Evolutionary conservation across 768 basidiomycete species (phyloP).

Genomic region (Trichaptum fuscoviolaceum): DNA sequence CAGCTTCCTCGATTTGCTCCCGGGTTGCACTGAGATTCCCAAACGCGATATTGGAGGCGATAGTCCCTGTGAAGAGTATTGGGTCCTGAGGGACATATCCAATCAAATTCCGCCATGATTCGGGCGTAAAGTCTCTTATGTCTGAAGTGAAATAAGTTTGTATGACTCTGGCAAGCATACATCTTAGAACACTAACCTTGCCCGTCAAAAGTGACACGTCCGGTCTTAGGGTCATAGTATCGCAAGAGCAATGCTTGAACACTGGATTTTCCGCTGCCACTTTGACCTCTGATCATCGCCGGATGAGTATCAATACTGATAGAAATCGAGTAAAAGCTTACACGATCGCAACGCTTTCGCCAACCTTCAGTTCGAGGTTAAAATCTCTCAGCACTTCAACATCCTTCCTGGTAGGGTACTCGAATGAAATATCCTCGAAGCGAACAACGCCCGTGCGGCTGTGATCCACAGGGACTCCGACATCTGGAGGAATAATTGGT

Average conservation of each 20-base stretch:
- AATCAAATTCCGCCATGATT: conserved; percentile 76
- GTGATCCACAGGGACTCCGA: conserved; percentile 52
- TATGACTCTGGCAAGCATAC: not conserved
- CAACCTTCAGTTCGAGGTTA: conserved; percentile 72
- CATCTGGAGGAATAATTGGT: conserved; percentile 63
- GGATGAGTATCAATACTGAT: conserved; percentile 10
- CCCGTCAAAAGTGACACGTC: conserved; percentile 80
- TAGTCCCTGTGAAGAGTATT: conserved; percentile 86
- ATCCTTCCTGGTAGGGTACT: conserved; percentile 83
- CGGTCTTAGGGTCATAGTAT: conserved; percentile 85
- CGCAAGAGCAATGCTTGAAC: conserved; percentile 81
- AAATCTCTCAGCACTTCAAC: conserved; percentile 80
- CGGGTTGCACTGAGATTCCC: conserved; percentile 71
- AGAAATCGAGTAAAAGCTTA: conserved; percentile 37
- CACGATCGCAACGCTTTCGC: conserved; percentile 91
- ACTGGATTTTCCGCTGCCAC: conserved; percentile 92
- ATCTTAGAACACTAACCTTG: conserved; percentile 47
- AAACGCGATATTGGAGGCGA: conserved; percentile 92
- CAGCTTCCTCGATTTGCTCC: conserved; percentile 82
- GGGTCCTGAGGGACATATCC: conserved; percentile 47
- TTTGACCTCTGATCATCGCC: conserved; percentile 60
- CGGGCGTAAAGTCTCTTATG: conserved; percentile 78
- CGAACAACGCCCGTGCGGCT: conserved; percentile 62
- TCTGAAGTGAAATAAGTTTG: conserved; percentile 37
- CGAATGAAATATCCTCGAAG: conserved; percentile 82